phyloP scores from a whole-genome alignment of 2,329 filamentous ascomycete species.

The Colletotrichum siamense region DNA sequence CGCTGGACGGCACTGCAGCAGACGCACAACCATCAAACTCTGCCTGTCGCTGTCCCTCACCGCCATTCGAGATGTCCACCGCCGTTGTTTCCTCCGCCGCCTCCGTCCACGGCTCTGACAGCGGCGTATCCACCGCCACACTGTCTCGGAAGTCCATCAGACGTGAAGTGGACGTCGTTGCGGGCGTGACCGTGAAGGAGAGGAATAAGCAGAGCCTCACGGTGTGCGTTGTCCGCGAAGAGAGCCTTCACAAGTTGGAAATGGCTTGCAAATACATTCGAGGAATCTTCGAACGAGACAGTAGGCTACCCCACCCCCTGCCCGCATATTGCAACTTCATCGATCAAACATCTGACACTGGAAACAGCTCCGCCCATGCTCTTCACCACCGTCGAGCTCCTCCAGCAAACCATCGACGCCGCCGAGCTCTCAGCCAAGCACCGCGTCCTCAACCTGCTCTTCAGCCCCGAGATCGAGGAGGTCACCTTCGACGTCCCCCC shows the following conservation, averaged over 20 bases:
- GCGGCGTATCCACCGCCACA: neutral
- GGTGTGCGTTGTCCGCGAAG: neutral
- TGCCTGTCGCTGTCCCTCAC: neutral
- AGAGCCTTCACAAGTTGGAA: neutral
- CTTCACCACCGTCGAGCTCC: neutral
- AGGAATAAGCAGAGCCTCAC: neutral
- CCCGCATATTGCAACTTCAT: neutral
- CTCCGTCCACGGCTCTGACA: neutral
- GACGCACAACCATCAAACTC: fast-evolving
- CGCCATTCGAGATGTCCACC: neutral
- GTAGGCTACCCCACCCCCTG: neutral
- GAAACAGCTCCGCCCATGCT: neutral
- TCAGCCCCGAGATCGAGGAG: neutral
- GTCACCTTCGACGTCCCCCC: neutral
- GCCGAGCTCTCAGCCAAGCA: neutral
- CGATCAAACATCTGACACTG: neutral
- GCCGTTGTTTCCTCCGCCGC: neutral
- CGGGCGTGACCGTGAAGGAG: neutral
- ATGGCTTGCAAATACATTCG: neutral
- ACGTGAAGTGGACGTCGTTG: neutral
- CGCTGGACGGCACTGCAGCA: neutral
- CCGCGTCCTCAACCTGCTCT: neutral
- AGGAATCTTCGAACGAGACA: neutral
- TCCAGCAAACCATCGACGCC: conserved; percentile 1
- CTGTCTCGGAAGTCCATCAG: neutral